Percentiles rank a stretch among this genome's conserved stretches.
Evolutionary conservation across 1,284 basidiomycete species (phyloP).

Genomic region (Sporisorium iseilematis-ciliati): DNA sequence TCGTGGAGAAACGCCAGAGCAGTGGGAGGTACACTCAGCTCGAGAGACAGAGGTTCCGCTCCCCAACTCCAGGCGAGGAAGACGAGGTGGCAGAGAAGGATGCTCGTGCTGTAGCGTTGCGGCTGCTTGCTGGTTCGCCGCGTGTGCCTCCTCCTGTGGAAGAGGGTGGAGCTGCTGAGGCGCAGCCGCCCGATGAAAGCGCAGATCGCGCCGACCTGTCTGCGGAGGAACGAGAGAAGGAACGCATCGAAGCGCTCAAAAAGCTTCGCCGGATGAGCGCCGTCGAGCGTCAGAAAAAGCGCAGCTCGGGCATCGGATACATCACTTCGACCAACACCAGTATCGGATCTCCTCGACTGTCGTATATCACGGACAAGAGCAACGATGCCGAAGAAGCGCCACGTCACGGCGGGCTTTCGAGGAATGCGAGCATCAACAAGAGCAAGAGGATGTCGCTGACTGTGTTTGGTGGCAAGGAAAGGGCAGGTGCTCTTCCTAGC

Average conservation of each 20-base stretch:
- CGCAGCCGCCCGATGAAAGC: not conserved
- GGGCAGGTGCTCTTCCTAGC: not conserved
- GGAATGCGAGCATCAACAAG: conserved; percentile 19
- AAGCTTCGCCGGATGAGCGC: conserved; percentile 45
- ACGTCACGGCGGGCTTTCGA: conserved; percentile 27
- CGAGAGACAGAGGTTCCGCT: conserved; percentile 29
- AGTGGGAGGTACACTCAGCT: conserved; percentile 18
- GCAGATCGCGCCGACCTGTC: conserved; percentile 28
- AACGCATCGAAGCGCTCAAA: conserved; percentile 46
- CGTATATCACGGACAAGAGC: conserved; percentile 19
- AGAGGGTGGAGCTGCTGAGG: not conserved
- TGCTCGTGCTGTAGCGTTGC: conserved; percentile 41
- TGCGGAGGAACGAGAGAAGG: conserved; percentile 42
- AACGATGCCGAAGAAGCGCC: conserved; percentile 10
- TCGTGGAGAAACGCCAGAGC: conserved; percentile 45
- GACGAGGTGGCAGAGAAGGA: conserved; percentile 45
- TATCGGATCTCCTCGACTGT: conserved; percentile 16
- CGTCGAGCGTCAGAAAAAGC: conserved; percentile 42
- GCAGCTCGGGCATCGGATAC: conserved; percentile 49
- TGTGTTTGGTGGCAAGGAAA: conserved; percentile 45
- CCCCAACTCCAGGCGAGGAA: conserved; percentile 39
- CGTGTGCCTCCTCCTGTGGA: conserved; percentile 14
- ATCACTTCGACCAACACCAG: conserved; percentile 26
- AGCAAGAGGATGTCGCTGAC: conserved; percentile 42
- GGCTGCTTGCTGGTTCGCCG: conserved; percentile 38